Conservation (phyloP, 2,329 filamentous ascomycete species). For the Phoma sp. region DNA sequence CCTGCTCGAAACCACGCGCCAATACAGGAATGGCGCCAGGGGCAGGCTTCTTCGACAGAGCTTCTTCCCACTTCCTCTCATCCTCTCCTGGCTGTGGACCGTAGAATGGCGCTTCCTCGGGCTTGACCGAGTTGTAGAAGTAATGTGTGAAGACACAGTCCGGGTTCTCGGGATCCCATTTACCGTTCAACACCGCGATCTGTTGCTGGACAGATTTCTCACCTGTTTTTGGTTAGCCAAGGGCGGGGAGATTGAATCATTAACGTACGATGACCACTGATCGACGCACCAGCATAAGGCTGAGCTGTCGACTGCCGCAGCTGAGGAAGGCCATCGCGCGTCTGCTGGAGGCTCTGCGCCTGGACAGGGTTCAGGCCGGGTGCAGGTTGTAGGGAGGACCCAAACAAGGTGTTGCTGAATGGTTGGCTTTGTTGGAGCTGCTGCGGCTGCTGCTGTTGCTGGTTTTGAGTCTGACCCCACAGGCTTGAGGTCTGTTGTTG, state of each 20-base stretch:
- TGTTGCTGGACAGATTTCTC: constrained; percentile 80
- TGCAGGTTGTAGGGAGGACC: constrained; percentile 41
- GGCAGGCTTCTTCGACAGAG: constrained; percentile 78
- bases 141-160: constrained; percentile 81
- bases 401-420: constrained; percentile 51
- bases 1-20: constrained; percentile 74
- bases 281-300: constrained; percentile 35
- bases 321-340: constrained; percentile 46
- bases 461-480: constrained; percentile 51
- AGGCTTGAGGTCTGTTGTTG: constrained; percentile 48
- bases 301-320: constrained; percentile 41
- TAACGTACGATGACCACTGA: constrained; percentile 40
- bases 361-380: constrained; percentile 38
- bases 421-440: constrained; percentile 48
- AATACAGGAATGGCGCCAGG: constrained; percentile 79
- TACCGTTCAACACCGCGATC: constrained; percentile 72
- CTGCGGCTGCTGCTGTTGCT: constrained; percentile 54
- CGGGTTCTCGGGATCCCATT: constrained; percentile 75
- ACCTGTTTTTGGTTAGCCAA: constrained; percentile 48
- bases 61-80: constrained; percentile 82
- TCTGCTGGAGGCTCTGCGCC: constrained; percentile 47
- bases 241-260: not conserved
- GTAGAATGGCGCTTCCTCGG: constrained; percentile 77
- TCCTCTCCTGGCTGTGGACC: constrained; percentile 74
- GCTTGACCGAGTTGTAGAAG: constrained; percentile 86